These are phyloP conservation scores for Trypanosoma lewisi DNA, from an alignment of 208 protist species.

Conservation along the genomic window DNA sequence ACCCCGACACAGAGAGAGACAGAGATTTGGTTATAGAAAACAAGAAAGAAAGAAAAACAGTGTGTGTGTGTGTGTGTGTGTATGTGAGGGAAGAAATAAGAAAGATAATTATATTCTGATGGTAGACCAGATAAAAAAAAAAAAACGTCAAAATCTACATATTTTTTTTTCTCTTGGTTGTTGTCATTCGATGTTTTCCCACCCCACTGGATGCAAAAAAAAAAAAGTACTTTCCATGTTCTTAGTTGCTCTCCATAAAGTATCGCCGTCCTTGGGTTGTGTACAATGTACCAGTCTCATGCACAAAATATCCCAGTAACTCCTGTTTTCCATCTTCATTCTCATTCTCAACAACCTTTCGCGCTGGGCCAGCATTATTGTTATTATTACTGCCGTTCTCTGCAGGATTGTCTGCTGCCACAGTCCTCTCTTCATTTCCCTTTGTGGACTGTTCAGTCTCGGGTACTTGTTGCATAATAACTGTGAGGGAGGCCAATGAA, in stretches of 20 bases:
- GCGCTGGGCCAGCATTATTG: background rate
- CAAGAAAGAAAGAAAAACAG: too few species aligned
- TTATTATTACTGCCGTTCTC: conserved; percentile 2
- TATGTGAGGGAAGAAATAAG: too few species aligned
- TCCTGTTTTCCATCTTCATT: background rate
- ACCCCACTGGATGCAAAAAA: too few species aligned
- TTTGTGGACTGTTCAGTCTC: background rate
- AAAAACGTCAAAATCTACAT: too few species aligned
- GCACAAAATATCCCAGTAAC: conserved; percentile 28
- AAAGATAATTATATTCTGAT: too few species aligned
- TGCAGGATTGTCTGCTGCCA: background rate
- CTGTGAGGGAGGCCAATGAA: conserved; percentile 43
- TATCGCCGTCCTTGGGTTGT: conserved; percentile 27
- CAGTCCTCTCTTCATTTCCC: background rate
- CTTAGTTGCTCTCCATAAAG: conserved; percentile 31
- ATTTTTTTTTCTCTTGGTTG: background rate
- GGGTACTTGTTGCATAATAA: conserved; percentile 3
- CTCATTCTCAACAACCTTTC: background rate
- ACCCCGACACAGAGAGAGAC: too few species aligned
- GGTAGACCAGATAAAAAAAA: too few species aligned
- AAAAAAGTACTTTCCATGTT: too few species aligned
- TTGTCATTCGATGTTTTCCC: too few species aligned
- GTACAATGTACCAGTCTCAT: conserved; percentile 51
- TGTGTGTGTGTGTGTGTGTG: too few species aligned
- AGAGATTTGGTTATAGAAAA: too few species aligned